These are phyloP conservation scores for Astrothelium subdiscretum DNA, from an alignment of 495 filamentous ascomycete genomes.

Conservation along the genomic window DNA sequence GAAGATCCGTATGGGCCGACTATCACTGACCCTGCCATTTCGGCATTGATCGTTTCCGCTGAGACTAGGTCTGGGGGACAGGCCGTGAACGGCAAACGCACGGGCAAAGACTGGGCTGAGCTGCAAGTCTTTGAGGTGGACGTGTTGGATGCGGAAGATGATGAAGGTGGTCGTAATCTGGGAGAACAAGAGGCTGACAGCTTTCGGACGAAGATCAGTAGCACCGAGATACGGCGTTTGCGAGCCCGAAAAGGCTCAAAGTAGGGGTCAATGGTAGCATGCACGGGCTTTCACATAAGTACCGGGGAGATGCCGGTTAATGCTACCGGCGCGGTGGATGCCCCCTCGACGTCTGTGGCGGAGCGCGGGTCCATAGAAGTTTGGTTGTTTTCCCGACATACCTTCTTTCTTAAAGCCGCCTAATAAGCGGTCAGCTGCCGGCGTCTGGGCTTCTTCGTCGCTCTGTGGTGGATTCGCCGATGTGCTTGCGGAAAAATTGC, in stretches of 20 bases:
- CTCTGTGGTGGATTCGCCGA: too few species aligned
- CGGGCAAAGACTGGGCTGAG: conserved; percentile 61
- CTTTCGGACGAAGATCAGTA: conserved; percentile 82
- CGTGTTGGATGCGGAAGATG: conserved; percentile 63
- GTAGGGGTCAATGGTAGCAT: not conserved
- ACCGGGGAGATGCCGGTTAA: not conserved
- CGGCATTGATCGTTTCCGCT: conserved; percentile 74
- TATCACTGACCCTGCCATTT: conserved; percentile 66
- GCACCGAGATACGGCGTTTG: conserved; percentile 29
- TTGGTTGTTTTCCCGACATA: too few species aligned
- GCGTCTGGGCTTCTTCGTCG: too few species aligned
- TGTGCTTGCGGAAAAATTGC: too few species aligned
- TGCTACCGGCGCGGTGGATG: not conserved
- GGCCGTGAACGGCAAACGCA: conserved; percentile 70
- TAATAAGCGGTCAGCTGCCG: too few species aligned
- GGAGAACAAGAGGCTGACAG: conserved; percentile 31
- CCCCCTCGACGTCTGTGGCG: not conserved
- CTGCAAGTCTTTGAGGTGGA: conserved; percentile 87
- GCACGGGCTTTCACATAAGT: not conserved
- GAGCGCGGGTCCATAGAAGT: too few species aligned
- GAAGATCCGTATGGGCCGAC: conserved; percentile 87
- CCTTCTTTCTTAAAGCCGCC: too few species aligned
- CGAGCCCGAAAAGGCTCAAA: not conserved
- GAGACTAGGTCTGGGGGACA: conserved; percentile 78
- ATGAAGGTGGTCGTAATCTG: conserved; percentile 23